Evolutionary conservation across 495 filamentous ascomycete species (phyloP).

Genomic region (Xylaria sp.): DNA sequence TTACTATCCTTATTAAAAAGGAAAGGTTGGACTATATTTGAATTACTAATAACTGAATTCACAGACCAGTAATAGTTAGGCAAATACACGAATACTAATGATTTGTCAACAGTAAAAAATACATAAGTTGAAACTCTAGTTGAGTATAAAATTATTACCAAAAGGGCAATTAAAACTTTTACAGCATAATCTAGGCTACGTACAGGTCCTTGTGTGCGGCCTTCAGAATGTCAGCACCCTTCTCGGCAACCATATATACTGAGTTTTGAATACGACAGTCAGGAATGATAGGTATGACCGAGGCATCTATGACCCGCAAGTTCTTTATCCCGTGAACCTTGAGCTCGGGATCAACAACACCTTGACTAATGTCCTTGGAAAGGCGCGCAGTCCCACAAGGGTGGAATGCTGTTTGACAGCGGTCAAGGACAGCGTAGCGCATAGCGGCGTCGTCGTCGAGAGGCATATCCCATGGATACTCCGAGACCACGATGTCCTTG

Average conservation of each 20-base stretch:
- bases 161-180: not conserved
- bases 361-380: conserved; percentile 57
- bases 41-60: no score
- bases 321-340: conserved; percentile 61
- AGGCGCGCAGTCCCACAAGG: conserved; percentile 64
- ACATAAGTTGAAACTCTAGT: not conserved
- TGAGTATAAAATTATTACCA: not conserved
- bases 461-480: conserved; percentile 69
- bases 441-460: conserved; percentile 61
- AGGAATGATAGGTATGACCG: conserved; percentile 55
- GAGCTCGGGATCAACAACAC: conserved; percentile 61
- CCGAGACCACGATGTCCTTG: conserved; percentile 60
- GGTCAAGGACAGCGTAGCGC: conserved; percentile 63
- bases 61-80: no score
- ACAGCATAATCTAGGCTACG: not conserved
- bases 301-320: conserved; percentile 60
- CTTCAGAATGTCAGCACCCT: conserved; percentile 33
- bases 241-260: conserved; percentile 67
- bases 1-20: no score
- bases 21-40: no score
- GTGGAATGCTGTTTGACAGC: conserved; percentile 66
- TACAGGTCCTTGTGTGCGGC: conserved; percentile 18
- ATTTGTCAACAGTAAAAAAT: not conserved
- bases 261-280: conserved; percentile 56
- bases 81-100: no score